Base-by-base conservation (phyloP, 805 yeast species). In the Wickerhamiella sergipiensis region DNA sequence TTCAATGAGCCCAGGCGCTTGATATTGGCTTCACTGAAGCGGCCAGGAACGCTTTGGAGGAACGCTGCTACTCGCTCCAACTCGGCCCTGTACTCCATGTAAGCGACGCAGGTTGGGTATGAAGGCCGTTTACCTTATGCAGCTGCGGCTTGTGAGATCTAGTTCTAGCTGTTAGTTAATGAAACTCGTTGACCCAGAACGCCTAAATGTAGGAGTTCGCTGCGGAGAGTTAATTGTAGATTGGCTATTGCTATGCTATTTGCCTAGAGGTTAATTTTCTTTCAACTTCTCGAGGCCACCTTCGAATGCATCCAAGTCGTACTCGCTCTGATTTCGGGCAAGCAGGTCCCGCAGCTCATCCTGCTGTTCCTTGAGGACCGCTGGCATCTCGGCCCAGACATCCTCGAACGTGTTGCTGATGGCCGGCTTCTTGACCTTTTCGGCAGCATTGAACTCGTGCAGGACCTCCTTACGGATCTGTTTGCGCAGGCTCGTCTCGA, bases 1-100 rank as follows among this genome's bases (percentile, higher is more conserved):
- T 64, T 56, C 10, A 53, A 49, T 10, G 55, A 51, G 8, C 70
- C 72, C 15, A 68, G 52, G 26, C 62, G 57, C 24, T 60, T 59
- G 12, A 68, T 62, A 23, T 69, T 71, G 1, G 52, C 55, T 50
- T 66, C 68, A 12, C 64, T 60, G 29, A 66, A 60, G 23, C 62
- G 56, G 18, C 69, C 66, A 6, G 72, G 70, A 10, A 67, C 64
- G 15, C 53, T 53, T 19, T 58, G 60, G 6, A 68, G 52, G 18
- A 52, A 51, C 6, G 58, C 57, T 1, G 59, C 59, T 1, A 50
- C 56, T 18, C 54, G 50, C 48, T 59, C 63, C 24, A 60, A 55
- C 56, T 59, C 60, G 12, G 54, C 47, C 21, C 39, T 22, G 17
- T 68, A 68, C 13, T 58, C 64, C n/a, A 33, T 47, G 40, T 23